Evolutionary conservation across 2,329 filamentous ascomycete genomes (phyloP).

Genomic region (Parastagonospora nodorum): DNA sequence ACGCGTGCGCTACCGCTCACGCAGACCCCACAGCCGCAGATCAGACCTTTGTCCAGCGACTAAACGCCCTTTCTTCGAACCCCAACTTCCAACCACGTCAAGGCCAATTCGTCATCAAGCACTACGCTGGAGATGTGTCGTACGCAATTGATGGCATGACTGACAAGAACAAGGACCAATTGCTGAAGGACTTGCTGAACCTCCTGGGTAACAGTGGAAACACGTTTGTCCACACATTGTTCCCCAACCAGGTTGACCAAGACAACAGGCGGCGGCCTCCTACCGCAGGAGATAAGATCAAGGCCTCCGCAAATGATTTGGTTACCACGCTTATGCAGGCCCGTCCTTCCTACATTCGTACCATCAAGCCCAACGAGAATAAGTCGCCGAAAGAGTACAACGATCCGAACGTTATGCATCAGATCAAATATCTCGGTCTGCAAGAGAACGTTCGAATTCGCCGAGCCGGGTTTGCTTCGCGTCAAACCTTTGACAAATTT

Average conservation of each 20-base stretch:
- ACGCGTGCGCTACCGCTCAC: slow-evolving; percentile 97
- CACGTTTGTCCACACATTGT: slow-evolving; percentile 82
- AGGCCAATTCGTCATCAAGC: slow-evolving; percentile 97
- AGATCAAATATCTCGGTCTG: slow-evolving; percentile 98
- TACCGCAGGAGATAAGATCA: slow-evolving; percentile 95
- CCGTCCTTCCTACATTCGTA: slow-evolving; percentile 96
- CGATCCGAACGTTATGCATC: slow-evolving; percentile 87
- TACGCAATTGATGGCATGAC: slow-evolving; percentile 97
- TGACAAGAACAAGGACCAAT: slow-evolving; percentile 98
- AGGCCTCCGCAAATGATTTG: slow-evolving; percentile 89
- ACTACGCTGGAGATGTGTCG: slow-evolving; percentile 95
- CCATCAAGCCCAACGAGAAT: slow-evolving; percentile 99
- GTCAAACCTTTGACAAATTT: slow-evolving; percentile 97
- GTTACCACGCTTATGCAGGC: slow-evolving; percentile 97
- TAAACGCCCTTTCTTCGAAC: slow-evolving; percentile 86
- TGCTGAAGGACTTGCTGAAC: slow-evolving; percentile 90
- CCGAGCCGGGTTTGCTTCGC: slow-evolving; percentile 93
- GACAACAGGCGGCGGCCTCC: slow-evolving; percentile 94
- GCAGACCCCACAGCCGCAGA: slow-evolving; percentile 94
- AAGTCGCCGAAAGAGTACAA: slow-evolving; percentile 96
- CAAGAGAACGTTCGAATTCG: slow-evolving; percentile 98
- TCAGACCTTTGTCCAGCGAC: slow-evolving; percentile 89
- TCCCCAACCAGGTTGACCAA: slow-evolving; percentile 91
- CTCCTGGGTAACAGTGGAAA: slow-evolving; percentile 85
- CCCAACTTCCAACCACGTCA: slow-evolving; percentile 89